phyloP scores from a whole-genome alignment of 306 rosid genomes.

The Aeschynomene evenia region DNA sequence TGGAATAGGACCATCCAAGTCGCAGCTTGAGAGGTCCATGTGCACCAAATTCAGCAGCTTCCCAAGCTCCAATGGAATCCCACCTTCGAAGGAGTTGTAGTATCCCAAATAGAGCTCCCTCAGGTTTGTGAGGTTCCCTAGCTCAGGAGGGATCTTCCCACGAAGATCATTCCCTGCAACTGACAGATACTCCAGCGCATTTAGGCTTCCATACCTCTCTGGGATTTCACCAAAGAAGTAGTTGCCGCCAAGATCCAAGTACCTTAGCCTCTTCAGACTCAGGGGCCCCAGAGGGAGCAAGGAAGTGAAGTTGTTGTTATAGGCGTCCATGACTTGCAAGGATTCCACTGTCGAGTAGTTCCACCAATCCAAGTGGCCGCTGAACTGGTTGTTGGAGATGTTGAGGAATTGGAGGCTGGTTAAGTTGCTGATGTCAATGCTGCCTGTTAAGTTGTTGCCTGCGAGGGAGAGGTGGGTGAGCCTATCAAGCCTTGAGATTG shows the following conservation, averaged over 20 bases:
- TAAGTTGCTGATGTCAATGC: conserved; percentile 53
- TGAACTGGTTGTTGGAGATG: conserved; percentile 71
- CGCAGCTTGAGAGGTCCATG: conserved; percentile 72
- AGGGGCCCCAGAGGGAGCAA: conserved; percentile 57
- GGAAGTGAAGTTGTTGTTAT: conserved; percentile 73
- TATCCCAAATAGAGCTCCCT: conserved; percentile 67
- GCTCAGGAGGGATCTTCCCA: conserved; percentile 69
- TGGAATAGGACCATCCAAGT: conserved; percentile 70
- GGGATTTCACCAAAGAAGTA: conserved; percentile 69
- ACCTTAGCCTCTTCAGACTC: conserved; percentile 48
- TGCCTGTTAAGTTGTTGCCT: conserved; percentile 73
- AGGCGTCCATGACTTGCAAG: conserved; percentile 71
- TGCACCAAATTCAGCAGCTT: conserved; percentile 56
- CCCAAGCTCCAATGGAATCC: conserved; percentile 73
- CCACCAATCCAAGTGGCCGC: conserved; percentile 74
- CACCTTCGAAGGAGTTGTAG: conserved; percentile 74
- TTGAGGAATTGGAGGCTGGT: conserved; percentile 60
- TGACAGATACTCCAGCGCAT: conserved; percentile 64
- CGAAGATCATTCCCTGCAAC: conserved; percentile 67
- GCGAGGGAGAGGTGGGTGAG: conserved; percentile 67
- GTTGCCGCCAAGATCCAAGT: conserved; percentile 85
- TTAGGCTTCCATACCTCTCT: conserved; percentile 51
- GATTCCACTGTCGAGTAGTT: conserved; percentile 48
- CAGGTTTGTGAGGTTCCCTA: conserved; percentile 72
- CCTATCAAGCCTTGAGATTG: conserved; percentile 53